Conservation (phyloP, 2,329 filamentous ascomycete genomes). For the Herpotrichia juniperi region DNA sequence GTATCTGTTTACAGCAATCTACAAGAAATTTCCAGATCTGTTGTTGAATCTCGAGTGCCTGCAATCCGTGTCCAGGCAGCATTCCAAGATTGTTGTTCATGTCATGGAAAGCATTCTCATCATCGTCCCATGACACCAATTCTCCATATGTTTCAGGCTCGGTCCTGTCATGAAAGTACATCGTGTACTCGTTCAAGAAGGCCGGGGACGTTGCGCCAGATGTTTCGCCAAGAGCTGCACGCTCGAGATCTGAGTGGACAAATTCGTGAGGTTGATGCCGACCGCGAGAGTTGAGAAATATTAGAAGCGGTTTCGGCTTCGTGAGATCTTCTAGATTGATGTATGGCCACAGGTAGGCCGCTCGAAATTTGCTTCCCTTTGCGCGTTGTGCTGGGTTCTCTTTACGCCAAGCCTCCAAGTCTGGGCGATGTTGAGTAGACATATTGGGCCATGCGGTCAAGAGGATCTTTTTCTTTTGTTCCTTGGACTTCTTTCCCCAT, state of each 20-base stretch:
- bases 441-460: constrained; percentile 59
- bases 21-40: constrained; percentile 57
- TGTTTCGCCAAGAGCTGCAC: constrained; percentile 9
- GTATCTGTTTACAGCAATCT: constrained; percentile 52
- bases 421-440: constrained; percentile 57
- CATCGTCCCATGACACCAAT: constrained; percentile 44
- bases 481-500: constrained; percentile 60
- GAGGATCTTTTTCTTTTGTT: constrained; percentile 55
- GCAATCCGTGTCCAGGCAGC: constrained; percentile 55
- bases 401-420: constrained; percentile 48
- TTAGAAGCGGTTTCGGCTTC: constrained; percentile 52
- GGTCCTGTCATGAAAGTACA: constrained; percentile 40
- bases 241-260: constrained; percentile 51
- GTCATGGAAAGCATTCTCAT: constrained; percentile 48
- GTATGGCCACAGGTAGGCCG: constrained; percentile 54
- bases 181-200: constrained; percentile 34
- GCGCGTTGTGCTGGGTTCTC: constrained; percentile 8
- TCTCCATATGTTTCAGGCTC: constrained; percentile 42
- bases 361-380: constrained; percentile 19
- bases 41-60: constrained; percentile 60
- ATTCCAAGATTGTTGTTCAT: constrained; percentile 45
- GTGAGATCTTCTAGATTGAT: constrained; percentile 64
- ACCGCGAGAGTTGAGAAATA: constrained; percentile 59
- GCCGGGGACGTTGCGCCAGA: constrained; percentile 8
- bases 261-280: constrained; percentile 57